These are phyloP conservation scores for Candida ortonii DNA, from an alignment of 805 yeast genomes.

Conservation along the genomic window DNA sequence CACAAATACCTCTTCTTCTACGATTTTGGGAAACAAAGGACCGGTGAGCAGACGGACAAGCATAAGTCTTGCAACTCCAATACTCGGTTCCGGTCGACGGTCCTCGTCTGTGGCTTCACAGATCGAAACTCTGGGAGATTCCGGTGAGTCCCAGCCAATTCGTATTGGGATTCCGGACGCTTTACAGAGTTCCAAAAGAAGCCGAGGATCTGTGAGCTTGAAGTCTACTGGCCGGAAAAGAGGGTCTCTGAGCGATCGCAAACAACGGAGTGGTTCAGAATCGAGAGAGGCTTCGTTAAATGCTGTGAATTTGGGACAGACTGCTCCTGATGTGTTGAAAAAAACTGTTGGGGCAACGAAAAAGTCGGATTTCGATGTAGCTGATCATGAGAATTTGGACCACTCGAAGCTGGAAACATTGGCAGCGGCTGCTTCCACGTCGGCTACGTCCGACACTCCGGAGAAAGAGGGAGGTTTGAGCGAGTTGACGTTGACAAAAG, in stretches of 20 bases:
- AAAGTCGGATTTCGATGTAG: too few relatives aligned
- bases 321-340: too few relatives aligned
- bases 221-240: too few relatives aligned
- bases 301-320: too few relatives aligned
- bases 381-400: slow-evolving; percentile 4
- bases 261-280: too few relatives aligned
- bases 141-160: slow-evolving; percentile 7
- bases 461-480: slow-evolving; percentile 3
- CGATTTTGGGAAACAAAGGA: slow-evolving; percentile 3
- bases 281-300: too few relatives aligned
- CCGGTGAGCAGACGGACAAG: slow-evolving; percentile 9
- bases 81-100: slow-evolving; percentile 1
- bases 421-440: too few relatives aligned
- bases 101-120: slow-evolving; percentile 6
- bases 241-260: too few relatives aligned
- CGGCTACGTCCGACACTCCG: background rate
- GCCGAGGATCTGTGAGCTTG: slow-evolving; percentile 39
- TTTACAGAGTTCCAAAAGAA: slow-evolving; percentile 7
- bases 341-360: too few relatives aligned
- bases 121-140: slow-evolving; percentile 7
- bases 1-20: too few relatives aligned
- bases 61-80: slow-evolving; percentile 1
- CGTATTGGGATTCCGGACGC: slow-evolving; percentile 15
- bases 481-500: slow-evolving; percentile 17
- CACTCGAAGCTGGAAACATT: slow-evolving; percentile 1